A percentile compares a stretch with the other conserved stretches of the same genome.
These are phyloP conservation scores for Astragalus glycyphyllos DNA, from an alignment of 306 rosid species.

Conservation along the genomic window DNA sequence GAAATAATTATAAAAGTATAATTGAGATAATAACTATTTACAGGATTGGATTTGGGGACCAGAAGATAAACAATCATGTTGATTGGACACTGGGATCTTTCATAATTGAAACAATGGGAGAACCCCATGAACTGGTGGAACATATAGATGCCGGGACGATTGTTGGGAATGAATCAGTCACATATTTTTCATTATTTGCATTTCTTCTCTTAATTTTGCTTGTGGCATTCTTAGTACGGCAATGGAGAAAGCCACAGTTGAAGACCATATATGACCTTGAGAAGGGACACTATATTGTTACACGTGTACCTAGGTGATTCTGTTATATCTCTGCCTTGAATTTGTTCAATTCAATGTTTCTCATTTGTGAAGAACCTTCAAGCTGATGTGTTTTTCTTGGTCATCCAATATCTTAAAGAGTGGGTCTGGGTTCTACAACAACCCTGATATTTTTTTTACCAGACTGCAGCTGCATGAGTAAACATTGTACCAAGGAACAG, in stretches of 20 bases:
- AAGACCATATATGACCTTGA: constrained; percentile 68
- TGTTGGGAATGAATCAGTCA: constrained; percentile 54
- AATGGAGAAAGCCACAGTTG: constrained; percentile 56
- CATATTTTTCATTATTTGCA: constrained; percentile 58
- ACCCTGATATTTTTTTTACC: not conserved
- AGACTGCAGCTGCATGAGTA: constrained; percentile 11
- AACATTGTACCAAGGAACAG: constrained; percentile 7
- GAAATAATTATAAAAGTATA: not conserved
- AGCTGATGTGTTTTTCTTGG: constrained; percentile 11
- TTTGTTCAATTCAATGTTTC: not conserved
- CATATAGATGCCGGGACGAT: constrained; percentile 42
- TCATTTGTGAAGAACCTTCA: constrained; percentile 14
- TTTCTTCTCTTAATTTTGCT: constrained; percentile 47
- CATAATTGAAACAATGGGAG: constrained; percentile 53
- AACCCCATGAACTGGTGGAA: constrained; percentile 53
- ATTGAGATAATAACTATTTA: constrained; percentile 10
- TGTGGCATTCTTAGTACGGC: constrained; percentile 49
- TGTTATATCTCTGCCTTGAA: not conserved
- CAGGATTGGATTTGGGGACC: constrained; percentile 55
- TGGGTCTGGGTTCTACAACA: constrained; percentile 26
- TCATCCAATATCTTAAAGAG: constrained; percentile 27
- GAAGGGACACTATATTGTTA: constrained; percentile 66
- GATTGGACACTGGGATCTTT: constrained; percentile 67
- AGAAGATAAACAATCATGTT: constrained; percentile 41
- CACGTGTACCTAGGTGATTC: constrained; percentile 51